Base-by-base conservation (phyloP, 2,329 filamentous ascomycete genomes). In the Colletotrichum spinosum region DNA sequence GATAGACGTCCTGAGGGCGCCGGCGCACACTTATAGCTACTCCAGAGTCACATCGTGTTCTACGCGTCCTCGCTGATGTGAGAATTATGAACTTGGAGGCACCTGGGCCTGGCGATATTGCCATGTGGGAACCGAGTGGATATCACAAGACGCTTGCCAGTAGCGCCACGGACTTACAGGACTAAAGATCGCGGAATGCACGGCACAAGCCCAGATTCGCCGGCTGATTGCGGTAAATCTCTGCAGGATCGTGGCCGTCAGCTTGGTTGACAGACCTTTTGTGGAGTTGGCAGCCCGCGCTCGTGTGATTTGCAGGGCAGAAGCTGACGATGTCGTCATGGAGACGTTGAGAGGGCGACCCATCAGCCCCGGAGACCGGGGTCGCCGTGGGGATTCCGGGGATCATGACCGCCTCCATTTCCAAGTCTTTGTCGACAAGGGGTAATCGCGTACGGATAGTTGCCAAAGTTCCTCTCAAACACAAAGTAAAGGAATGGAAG, bases 291-390 rank as follows among this genome's bases (percentile, higher is more conserved):
- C 6, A n/a, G 35, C 44, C 8, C 49, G 8, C 25, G 15, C 12
- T 37, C 33, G 17, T 11, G 44, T 51, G n/a, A 11, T 15, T 10
- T 15, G 44, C 13, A 15, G 17, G 6, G 44, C n/a, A 15, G n/a
- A 6, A 8, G 48, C 37, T 61, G 25, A 52, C 45, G 15, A 62
- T 62, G 57, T 42, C 35, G 62, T 65, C 62, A 65, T 62, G 46
- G 46, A 54, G 25, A 17, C 25, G 9, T 17, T 11, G 13, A 15
- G 58, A 56, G 46, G 46, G 37, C 44, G 17, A 17, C 38, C n/a
- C 17, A n/a, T 41, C 17, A 11, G 8, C 13, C 38, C 17, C 51
- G 25, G 25, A 53, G 48, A 53, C 11, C 44, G 46, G 44, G 25
- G n/a, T 42, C 8, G 11, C 35, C 12, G 38, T 9, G 41, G 34